Base-by-base conservation (phyloP, 371 early-diverging fungal genomes). In the Hamiltosporidium tvaerminnensis region DNA sequence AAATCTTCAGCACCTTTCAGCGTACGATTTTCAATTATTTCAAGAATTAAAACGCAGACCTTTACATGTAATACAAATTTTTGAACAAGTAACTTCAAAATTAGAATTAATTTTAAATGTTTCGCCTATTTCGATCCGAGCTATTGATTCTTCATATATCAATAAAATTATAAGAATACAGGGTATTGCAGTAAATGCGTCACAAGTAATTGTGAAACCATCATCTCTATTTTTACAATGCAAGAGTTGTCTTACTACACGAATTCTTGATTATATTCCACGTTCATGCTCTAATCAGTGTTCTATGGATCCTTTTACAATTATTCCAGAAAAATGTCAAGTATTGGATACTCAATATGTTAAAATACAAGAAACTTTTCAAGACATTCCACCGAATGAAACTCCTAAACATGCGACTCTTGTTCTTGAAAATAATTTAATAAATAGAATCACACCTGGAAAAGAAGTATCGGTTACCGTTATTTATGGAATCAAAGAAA, bases 351-450 rank as follows among this genome's bases (percentile, higher is more conserved):
- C 87, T 59, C 99, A 99, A 78, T 84, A 84, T 7, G 81, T 95
- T 63, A 99, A 96, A 77, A 82, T 99, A 37, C 97, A 99, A 76
- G 99, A 99, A 77, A 81, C 85, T 16, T 91, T 91, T 36, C 95
- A 92, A 63, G 89, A 90, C 81, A 90, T 96, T 0, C 97, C 96
- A 23, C 88, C 90, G 0, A 96, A 96, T 71, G 97, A 96, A 76
- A 83, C 94, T 54, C 96, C 99, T 33, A 84, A 96, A 41, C 94
- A 95, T 75, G 85, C 91, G 12, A 82, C 87, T 2, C 73, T 96
- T 54, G 85, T 84, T 69, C 84, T 87, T 1, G 93, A 92, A 48
- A 71, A 65, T 10, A 57, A 58, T 5, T 49, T 80, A 33, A 69
- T 73, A 9, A 70, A 77, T 60, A 83, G 84, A 60, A 88, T 90